Evolutionary conservation across 1,139 yeast species (phyloP), one percentile per base, ranked within the genome.

Genomic region (Yamadazyma dushanensis): DNA sequence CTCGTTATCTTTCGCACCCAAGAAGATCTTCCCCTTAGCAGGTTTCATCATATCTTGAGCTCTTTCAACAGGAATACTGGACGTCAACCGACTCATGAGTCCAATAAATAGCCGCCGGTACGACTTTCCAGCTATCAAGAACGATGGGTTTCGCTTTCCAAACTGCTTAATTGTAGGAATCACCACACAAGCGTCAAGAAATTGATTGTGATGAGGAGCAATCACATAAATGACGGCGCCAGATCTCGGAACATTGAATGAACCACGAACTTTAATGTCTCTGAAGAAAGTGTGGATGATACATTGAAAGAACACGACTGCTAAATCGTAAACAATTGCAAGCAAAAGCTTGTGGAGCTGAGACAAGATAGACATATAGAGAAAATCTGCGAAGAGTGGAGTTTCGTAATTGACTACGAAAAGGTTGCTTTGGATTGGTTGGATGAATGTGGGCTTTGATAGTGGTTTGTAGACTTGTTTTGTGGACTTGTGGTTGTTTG

Each of bases 31-130:
- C 3, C 87, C 84, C 2, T 54, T 50, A 4, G 67, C 77, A 5
- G 57, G 45, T 29, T 59, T 63, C 42, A 83, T 57, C 36, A 78
- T 59, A 54, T 83, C 92, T 56, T 83, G 90, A 2, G 87, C 82
- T 49, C 90, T 61, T 38, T 82, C 83, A 13, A 83, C 90, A 0
- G 89, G 88, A 27, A 83, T 82, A 2, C 86, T 78, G 31, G 80
- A 73, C 2, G 82, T 72, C 46, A 79, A 59, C 38, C 66, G 61
- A 8, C 88, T 79, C 39, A 78, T 63, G 2, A 71, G 54, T 2
- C 88, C 87, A 38, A 83, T 70, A 33, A 78, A 60, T 32, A 54
- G 56, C 16, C 70, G 61, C 39, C 75, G 64, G 49, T 76, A 76
- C 3, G 87, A 78, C 14, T 73, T 70, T 17, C 81, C 85, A 3